Evolutionary conservation across 176 grass and related monocot species (phyloP).

Genomic region (Ensete ventricosum): DNA sequence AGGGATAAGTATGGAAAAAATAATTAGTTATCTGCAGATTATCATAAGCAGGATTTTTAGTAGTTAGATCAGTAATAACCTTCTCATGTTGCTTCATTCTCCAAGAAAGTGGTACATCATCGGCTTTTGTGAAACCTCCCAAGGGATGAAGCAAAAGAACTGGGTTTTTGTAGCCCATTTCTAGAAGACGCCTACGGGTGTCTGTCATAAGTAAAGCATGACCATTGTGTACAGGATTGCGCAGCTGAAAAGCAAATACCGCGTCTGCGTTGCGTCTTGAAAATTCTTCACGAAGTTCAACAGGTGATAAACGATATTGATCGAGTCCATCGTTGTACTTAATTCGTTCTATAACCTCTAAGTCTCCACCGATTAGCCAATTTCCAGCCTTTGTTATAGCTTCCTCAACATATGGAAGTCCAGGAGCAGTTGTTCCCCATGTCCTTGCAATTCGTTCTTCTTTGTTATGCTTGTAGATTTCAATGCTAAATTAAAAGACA

Average conservation of each 20-base stretch:
- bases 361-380: conserved; percentile 91
- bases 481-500: conserved; percentile 50
- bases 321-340: conserved; percentile 98
- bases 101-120: conserved; percentile 86
- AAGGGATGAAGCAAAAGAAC: conserved; percentile 90
- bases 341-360: conserved; percentile 94
- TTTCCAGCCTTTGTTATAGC: conserved; percentile 77
- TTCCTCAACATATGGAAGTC: conserved; percentile 82
- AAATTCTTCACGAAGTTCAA: conserved; percentile 79
- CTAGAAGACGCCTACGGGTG: conserved; percentile 60
- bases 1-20: background rate
- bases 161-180: conserved; percentile 96
- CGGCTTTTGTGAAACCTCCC: conserved; percentile 88
- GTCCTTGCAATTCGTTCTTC: conserved; percentile 98
- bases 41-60: background rate
- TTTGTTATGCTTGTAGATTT: conserved; percentile 97
- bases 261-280: conserved; percentile 80
- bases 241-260: conserved; percentile 95
- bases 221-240: conserved; percentile 93
- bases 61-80: conserved; percentile 28
- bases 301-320: conserved; percentile 77
- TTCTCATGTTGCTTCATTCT: conserved; percentile 99
- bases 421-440: conserved; percentile 81
- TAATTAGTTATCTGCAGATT: background rate
- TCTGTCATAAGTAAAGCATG: conserved; percentile 97